These are phyloP conservation scores for Aspergillus sp. DNA, from an alignment of 2,329 filamentous ascomycete genomes.

Conservation along the genomic window DNA sequence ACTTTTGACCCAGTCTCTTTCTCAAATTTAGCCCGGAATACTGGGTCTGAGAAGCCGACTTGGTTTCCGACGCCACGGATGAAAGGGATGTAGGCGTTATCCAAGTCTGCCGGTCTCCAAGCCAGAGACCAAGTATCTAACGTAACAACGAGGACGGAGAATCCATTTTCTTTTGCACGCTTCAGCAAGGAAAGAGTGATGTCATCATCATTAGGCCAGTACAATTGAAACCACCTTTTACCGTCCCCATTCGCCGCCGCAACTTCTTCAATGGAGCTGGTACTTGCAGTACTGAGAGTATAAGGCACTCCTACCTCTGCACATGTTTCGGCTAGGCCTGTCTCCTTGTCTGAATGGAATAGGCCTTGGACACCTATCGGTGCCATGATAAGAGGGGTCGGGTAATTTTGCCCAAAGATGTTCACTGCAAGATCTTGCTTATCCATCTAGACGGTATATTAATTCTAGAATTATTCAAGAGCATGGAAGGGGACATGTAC, in stretches of 20 bases:
- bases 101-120: constrained; percentile 68
- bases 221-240: constrained; percentile 70
- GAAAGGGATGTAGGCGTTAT: constrained; percentile 57
- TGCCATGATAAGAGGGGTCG: constrained; percentile 60
- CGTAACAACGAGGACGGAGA: constrained; percentile 67
- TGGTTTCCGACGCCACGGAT: constrained; percentile 58
- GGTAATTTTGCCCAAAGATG: constrained; percentile 52
- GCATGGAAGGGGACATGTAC: background rate
- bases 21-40: constrained; percentile 60
- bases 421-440: constrained; percentile 51
- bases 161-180: constrained; percentile 63
- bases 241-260: constrained; percentile 58
- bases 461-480: background rate
- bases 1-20: constrained; percentile 46
- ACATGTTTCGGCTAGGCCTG: constrained; percentile 63
- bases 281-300: constrained; percentile 65
- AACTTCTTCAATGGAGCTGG: constrained; percentile 65
- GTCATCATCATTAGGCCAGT: constrained; percentile 68
- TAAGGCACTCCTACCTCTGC: constrained; percentile 63
- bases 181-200: constrained; percentile 63
- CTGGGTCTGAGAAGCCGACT: constrained; percentile 66
- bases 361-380: constrained; percentile 70
- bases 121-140: constrained; percentile 69
- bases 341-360: constrained; percentile 65
- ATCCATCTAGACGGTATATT: constrained; percentile 23